phyloP scores from a whole-genome alignment of 2,329 filamentous ascomycete species.

The Aureobasidium subglaciale region DNA sequence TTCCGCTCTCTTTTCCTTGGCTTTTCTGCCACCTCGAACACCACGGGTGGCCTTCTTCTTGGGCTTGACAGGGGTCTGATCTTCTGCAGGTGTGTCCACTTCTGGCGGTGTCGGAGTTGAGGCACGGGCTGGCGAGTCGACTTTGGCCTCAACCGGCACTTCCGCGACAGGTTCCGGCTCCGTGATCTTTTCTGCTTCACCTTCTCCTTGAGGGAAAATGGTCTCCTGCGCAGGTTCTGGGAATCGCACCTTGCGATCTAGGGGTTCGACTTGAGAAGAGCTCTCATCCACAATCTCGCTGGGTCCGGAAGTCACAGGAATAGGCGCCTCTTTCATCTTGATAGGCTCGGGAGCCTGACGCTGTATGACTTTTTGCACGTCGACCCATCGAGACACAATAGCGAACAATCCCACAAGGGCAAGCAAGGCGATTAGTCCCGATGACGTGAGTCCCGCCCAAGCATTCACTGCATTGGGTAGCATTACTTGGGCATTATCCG shows the following conservation, averaged over 20 bases:
- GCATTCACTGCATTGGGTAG: background rate
- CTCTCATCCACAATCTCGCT: background rate
- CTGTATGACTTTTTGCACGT: background rate
- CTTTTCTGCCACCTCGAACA: constrained; percentile 29
- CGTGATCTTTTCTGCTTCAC: constrained; percentile 17
- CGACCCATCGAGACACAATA: background rate
- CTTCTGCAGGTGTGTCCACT: constrained; percentile 12
- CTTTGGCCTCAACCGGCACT: background rate
- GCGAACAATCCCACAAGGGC: constrained; percentile 5
- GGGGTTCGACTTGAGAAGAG: background rate
- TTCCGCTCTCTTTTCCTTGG: constrained; percentile 25
- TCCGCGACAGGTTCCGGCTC: constrained; percentile 15
- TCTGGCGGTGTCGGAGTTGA: background rate
- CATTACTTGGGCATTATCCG: background rate
- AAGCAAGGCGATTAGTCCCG: background rate
- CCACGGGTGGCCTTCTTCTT: constrained; percentile 46
- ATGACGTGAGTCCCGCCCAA: background rate
- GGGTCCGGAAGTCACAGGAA: background rate
- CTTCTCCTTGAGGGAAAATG: constrained; percentile 26
- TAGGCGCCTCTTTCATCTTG: background rate
- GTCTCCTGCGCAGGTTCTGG: constrained; percentile 30
- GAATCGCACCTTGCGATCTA: constrained; percentile 16
- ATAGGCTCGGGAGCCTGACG: background rate
- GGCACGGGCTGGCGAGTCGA: constrained; percentile 13
- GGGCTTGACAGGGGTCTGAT: constrained; percentile 18